Conservation (phyloP, 2,329 filamentous ascomycete genomes). For the Blumeria hordei region DNA sequence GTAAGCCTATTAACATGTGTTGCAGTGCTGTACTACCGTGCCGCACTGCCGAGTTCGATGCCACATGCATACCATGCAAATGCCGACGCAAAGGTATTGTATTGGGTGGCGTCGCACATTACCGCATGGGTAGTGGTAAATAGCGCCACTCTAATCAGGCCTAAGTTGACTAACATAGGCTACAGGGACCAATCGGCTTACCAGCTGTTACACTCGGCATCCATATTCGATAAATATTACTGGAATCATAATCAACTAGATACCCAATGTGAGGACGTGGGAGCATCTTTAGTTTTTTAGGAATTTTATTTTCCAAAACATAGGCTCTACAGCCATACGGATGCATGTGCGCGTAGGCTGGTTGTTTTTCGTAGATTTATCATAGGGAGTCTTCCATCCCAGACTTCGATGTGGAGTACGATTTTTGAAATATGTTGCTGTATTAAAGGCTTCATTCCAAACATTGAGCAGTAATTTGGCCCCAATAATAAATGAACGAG, state of each 20-base stretch:
- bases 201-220: no score
- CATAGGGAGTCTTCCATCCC: background rate
- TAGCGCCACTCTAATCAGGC: no score
- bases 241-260: background rate
- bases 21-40: no score
- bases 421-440: background rate
- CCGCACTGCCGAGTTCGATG: no score
- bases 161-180: no score
- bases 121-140: no score
- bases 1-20: no score
- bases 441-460: background rate
- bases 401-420: background rate
- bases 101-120: no score
- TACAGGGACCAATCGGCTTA: no score
- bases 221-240: background rate
- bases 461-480: background rate
- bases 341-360: background rate
- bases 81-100: no score
- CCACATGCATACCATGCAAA: no score
- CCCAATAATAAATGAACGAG: background rate
- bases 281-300: background rate
- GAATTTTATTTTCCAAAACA: background rate
- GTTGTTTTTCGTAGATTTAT: background rate
- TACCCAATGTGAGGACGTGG: background rate
- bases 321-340: background rate